A percentile compares a stretch with the other conserved stretches of the same genome.
phyloP scores from a whole-genome alignment of 768 basidiomycete species.

The Cystofilobasidium ferigula region DNA sequence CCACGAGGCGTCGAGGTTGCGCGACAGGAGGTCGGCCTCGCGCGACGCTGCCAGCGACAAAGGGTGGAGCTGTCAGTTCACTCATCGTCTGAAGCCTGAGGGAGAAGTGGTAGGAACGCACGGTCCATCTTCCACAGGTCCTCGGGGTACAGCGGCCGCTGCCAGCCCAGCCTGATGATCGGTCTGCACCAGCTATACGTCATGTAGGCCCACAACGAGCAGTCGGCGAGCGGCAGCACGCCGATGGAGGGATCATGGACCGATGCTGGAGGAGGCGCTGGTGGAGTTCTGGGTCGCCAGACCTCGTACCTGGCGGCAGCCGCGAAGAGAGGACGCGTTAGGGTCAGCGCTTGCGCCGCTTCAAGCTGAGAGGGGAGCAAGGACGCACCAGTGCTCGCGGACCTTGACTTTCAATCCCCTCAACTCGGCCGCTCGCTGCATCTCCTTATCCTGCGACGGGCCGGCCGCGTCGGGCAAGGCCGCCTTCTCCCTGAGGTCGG shows the following conservation, averaged over 20 bases:
- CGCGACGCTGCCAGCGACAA: constrained; percentile 41
- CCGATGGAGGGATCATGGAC: constrained; percentile 1
- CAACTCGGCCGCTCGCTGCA: too few species aligned
- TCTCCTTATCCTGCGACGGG: too few species aligned
- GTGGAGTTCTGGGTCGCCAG: constrained; percentile 12
- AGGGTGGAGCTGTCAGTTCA: not conserved
- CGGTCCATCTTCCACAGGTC: constrained; percentile 69
- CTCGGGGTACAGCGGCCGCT: constrained; percentile 63
- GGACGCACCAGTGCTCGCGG: too few species aligned
- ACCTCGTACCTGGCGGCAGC: constrained; percentile 7
- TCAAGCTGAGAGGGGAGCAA: too few species aligned
- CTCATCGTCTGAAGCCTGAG: not conserved
- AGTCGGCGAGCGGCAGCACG: constrained; percentile 12
- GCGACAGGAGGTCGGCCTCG: constrained; percentile 51
- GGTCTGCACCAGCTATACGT: constrained; percentile 23
- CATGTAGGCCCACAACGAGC: constrained; percentile 12
- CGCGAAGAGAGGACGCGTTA: too few species aligned
- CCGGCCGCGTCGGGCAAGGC: too few species aligned
- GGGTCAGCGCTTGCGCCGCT: too few species aligned
- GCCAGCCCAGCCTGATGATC: constrained; percentile 47
- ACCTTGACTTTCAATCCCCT: too few species aligned
- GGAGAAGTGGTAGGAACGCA: not conserved
- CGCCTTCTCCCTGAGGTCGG: too few species aligned
- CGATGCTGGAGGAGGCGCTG: constrained; percentile 9
- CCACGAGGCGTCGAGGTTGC: constrained; percentile 55